Conservation (phyloP, 495 filamentous ascomycete genomes). For the Talaromyces nanjingensis region DNA sequence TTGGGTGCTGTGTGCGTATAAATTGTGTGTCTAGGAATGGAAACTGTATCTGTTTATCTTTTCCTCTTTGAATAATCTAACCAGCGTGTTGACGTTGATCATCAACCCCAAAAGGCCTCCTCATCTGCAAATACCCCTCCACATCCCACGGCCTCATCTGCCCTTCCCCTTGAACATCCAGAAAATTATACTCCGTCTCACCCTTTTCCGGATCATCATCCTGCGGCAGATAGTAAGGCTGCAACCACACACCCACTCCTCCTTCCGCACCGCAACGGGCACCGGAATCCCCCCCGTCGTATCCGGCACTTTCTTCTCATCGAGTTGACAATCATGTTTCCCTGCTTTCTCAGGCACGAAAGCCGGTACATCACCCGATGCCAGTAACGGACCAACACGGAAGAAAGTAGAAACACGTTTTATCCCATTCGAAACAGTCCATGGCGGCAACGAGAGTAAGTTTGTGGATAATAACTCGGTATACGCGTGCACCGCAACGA, state of each 20-base stretch:
- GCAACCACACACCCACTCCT: not conserved
- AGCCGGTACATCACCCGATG: not conserved
- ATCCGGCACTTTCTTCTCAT: not conserved
- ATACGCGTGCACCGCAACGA: not conserved
- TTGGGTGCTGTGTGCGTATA: not conserved
- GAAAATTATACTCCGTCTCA: not conserved
- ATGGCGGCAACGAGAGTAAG: not conserved
- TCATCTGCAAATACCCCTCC: not conserved
- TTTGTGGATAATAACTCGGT: not conserved
- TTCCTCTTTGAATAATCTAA: too few relatives aligned
- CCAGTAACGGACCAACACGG: not conserved
- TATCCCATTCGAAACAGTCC: not conserved
- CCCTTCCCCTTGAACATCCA: not conserved
- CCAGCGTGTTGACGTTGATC: not conserved
- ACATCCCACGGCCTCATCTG: not conserved
- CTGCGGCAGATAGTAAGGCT: not conserved
- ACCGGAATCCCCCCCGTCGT: not conserved
- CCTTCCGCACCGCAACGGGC: not conserved
- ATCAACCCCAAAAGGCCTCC: not conserved
- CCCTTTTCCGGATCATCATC: not conserved
- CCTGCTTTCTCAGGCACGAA: not conserved
- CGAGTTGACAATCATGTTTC: not conserved
- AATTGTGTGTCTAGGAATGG: not conserved
- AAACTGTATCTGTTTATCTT: not conserved
- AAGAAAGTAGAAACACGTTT: not conserved